Evolutionary conservation across 495 filamentous ascomycete species (phyloP).

Genomic region (Hypoxylon crocopeplum): DNA sequence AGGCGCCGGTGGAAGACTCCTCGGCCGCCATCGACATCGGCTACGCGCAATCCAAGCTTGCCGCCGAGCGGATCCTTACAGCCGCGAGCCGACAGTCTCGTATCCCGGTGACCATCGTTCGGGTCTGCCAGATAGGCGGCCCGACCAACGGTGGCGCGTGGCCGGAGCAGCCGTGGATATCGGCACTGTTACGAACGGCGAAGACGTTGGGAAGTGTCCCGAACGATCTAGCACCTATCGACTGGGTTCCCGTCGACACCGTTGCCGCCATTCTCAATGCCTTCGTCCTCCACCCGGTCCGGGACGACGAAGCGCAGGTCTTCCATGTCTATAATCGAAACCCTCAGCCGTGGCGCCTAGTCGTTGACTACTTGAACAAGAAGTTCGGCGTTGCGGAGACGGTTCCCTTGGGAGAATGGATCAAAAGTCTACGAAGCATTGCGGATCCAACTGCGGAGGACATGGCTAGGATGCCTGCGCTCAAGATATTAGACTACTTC

Average conservation of each 20-base stretch:
- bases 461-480: constrained; percentile 10
- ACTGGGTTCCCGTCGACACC: constrained; percentile 44
- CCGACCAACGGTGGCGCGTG: constrained; percentile 14
- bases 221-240: background rate
- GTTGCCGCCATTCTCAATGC: constrained; percentile 26
- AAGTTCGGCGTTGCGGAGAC: background rate
- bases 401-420: constrained; percentile 8
- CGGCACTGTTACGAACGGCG: constrained; percentile 32
- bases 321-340: constrained; percentile 3
- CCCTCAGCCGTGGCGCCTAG: background rate
- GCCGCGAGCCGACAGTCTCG: background rate
- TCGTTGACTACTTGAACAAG: constrained; percentile 1
- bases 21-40: constrained; percentile 26
- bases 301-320: constrained; percentile 3
- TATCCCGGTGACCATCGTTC: constrained; percentile 26
- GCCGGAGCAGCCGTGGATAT: constrained; percentile 39
- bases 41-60: constrained; percentile 29
- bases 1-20: constrained; percentile 8
- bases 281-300: constrained; percentile 10
- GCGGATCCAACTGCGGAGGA: background rate
- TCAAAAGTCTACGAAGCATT: constrained; percentile 3
- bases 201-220: constrained; percentile 28
- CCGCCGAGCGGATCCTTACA: background rate
- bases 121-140: constrained; percentile 41
- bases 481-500: constrained; percentile 15